Base-by-base conservation (phyloP, 352 stramenopile species). In the Stephanocyclus meneghinianus region DNA sequence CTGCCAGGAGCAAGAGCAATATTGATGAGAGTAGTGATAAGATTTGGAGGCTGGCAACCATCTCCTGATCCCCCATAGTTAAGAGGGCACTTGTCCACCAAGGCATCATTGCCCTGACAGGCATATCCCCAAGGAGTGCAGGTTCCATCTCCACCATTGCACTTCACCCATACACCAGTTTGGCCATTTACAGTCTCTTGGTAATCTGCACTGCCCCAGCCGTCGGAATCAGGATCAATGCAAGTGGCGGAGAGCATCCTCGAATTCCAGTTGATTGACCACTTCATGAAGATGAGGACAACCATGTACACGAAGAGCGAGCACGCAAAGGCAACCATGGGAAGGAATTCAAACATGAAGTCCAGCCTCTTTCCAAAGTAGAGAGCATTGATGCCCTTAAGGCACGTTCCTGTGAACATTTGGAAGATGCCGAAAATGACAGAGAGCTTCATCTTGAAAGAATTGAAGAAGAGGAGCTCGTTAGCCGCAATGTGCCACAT, bases 391-490 rank as follows among this genome's bases (percentile, higher is more conserved):
- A 95, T 86, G 48, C 95, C 96, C 85, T 98, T 98, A 35, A 99
- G 90, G 42, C 94, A 87, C 40, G 99, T 98, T 80, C 97, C 97
- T 26, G 97, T 95, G 69, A 96, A 98, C 97, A 99, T 99, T 83
- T 99, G 97, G 61, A 96, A 90, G 65, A 99, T 98, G 50, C 97
- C 97, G 62, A 99, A 94, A 62, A 99, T 98, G 26, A 99, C 96
- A 69, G 95, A 97, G 21, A 99, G 93, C 90, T 99, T 99, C 97
- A 99, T 99, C 81, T 99, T 99, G 93, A 99, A 98, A 44, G 96
- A 98, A 91, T 99, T 99, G 88, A 98, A 98, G 81, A 99, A 99
- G 15, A 99, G 84, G 67, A 99, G 89, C 67, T 99, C 96, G 86
- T 99, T 99, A 21, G 93, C 91, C 32, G 96, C 95, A 59, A 97